Conservation (phyloP, 129 eudicot species). For the Arctium lappa region DNA sequence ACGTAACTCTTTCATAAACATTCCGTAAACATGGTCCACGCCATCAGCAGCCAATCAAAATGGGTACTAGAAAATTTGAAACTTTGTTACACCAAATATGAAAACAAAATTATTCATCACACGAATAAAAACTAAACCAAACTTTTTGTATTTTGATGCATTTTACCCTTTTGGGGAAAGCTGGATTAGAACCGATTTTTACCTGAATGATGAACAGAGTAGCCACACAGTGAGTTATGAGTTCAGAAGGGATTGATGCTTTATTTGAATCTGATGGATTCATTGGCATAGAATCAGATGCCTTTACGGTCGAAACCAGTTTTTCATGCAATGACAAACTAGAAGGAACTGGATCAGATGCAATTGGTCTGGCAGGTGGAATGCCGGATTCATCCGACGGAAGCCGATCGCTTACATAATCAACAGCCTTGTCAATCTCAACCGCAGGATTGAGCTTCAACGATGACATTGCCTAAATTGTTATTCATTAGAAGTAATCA, state of each 20-base stretch:
- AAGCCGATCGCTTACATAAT: conserved; percentile 55
- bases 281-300: conserved; percentile 34
- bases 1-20: not conserved
- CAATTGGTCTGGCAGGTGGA: conserved; percentile 21
- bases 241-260: conserved; percentile 59
- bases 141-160: not conserved
- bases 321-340: conserved; percentile 23
- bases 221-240: conserved; percentile 78
- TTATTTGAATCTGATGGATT: conserved; percentile 35
- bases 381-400: conserved; percentile 46
- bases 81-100: not conserved
- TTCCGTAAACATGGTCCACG: not conserved
- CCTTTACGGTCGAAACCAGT: conserved; percentile 29
- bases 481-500: not conserved
- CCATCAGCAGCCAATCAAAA: not conserved
- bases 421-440: conserved; percentile 75
- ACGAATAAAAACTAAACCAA: not conserved
- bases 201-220: conserved; percentile 85
- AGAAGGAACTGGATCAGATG: conserved; percentile 13
- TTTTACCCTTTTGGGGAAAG: not conserved
- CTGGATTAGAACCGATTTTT: not conserved
- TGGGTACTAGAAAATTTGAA: too few relatives aligned
- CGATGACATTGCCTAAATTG: conserved; percentile 57
- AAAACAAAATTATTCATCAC: too few relatives aligned
- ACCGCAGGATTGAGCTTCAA: conserved; percentile 37